Percentiles rank a stretch among this genome's conserved stretches.
Conservation (phyloP, 2,329 filamentous ascomycete genomes). For the Xylariomycetidae sp. region DNA sequence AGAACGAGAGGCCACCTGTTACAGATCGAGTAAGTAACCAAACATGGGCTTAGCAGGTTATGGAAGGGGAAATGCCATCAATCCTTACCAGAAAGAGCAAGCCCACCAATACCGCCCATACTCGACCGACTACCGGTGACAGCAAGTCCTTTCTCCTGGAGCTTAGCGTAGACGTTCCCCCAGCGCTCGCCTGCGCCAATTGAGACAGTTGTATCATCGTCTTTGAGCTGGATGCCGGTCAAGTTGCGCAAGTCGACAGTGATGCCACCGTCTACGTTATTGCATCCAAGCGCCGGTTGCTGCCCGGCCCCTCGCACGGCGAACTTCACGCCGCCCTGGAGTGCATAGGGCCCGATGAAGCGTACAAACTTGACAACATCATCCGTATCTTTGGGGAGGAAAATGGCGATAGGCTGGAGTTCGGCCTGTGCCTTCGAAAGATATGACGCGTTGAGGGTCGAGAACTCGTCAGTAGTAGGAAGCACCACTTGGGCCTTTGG, state of each 20-base stretch:
- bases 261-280: slow-evolving; percentile 1
- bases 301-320: background rate
- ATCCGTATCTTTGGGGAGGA: background rate
- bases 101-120: slow-evolving; percentile 32
- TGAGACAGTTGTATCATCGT: slow-evolving; percentile 1
- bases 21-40: too few species aligned
- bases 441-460: background rate
- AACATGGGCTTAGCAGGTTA: slow-evolving; percentile 12
- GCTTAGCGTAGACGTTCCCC: slow-evolving; percentile 30
- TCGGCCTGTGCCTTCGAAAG: background rate
- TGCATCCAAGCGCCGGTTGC: background rate
- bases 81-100: slow-evolving; percentile 10
- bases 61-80: background rate
- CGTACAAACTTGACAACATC: background rate
- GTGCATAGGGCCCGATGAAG: background rate
- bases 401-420: background rate
- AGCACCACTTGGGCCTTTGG: background rate
- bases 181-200: slow-evolving; percentile 20
- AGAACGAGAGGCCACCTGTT: slow-evolving; percentile 35
- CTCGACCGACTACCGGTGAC: slow-evolving; percentile 31
- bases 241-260: slow-evolving; percentile 8
- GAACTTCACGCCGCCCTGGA: background rate
- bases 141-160: slow-evolving; percentile 26
- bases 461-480: background rate
- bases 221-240: slow-evolving; percentile 4